Evolutionary conservation across 805 yeast species (phyloP).

Genomic region (Saturnispora mendoncae): DNA sequence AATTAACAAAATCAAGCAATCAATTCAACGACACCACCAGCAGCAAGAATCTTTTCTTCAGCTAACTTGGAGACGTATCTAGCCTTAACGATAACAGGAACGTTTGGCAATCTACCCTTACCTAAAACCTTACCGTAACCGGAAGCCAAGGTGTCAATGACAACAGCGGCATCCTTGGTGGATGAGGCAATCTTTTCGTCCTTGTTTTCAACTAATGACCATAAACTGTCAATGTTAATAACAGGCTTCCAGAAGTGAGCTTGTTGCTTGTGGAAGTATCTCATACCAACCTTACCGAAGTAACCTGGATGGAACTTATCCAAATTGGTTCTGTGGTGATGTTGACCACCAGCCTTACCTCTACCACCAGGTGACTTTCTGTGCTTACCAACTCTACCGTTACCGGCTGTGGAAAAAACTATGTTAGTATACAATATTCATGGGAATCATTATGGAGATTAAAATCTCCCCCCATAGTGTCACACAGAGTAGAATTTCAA

Average conservation of each 20-base stretch:
- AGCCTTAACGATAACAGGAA: slow-evolving; percentile 98
- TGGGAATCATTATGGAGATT: slow-evolving; percentile 10
- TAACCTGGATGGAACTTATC: slow-evolving; percentile 99
- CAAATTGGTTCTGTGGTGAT: slow-evolving; percentile 99
- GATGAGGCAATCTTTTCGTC: slow-evolving; percentile 85
- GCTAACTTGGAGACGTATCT: slow-evolving; percentile 99
- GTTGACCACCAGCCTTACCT: slow-evolving; percentile 99
- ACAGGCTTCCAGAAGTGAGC: slow-evolving; percentile 97
- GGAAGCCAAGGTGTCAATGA: slow-evolving; percentile 97
- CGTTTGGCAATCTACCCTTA: slow-evolving; percentile 96
- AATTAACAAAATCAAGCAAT: slow-evolving; percentile 59
- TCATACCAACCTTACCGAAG: slow-evolving; percentile 99
- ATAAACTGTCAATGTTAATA: slow-evolving; percentile 95
- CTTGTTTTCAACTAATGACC: slow-evolving; percentile 95
- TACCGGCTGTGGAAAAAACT: slow-evolving; percentile 73
- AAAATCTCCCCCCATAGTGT: slow-evolving; percentile 10
- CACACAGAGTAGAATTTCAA: background rate
- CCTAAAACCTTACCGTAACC: slow-evolving; percentile 99
- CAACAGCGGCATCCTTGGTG: slow-evolving; percentile 89
- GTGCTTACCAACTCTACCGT: slow-evolving; percentile 99
- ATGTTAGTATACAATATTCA: slow-evolving; percentile 14
- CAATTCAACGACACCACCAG: slow-evolving; percentile 99
- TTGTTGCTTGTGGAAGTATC: slow-evolving; percentile 96
- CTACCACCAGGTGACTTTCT: slow-evolving; percentile 99
- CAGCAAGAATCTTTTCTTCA: slow-evolving; percentile 99